Base-by-base conservation (phyloP, 2,329 filamentous ascomycete species). In the Aspergillus intermedius region DNA sequence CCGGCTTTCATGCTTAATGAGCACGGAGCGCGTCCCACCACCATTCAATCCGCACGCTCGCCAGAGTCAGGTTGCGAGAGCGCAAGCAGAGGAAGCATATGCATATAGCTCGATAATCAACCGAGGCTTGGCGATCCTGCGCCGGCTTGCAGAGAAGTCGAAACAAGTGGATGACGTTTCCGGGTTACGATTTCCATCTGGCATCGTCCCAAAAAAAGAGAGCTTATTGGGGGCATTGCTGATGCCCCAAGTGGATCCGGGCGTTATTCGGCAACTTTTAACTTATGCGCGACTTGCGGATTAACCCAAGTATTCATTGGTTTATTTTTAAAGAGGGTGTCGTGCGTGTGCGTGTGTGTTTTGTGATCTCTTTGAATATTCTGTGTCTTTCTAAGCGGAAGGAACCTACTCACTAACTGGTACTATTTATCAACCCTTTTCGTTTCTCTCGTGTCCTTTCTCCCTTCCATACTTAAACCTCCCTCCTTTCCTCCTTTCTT, bases 1-100 rank as follows among this genome's bases (percentile, higher is more conserved):
- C 49, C 80, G 83, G 19, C 76, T 96, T 19, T 81, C 91, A 0
- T 84, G 86, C 51, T 77, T 87, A 4, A 75, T 96, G 3, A 86
- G 84, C 53, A 76, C 76, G 5, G 78, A 84, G 59, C 81, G 78
- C 54, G 79, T 83, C 5, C 37, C 37, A 10, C 37, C 37, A 22
- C 37, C 17, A 15, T 25, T 54, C 52, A 21, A 48, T 51, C 6
- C 60, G 58, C 39, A 61, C 61, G 37, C 64, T 61, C 41, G 68
- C 15, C 66, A 69, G 44, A 54, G 61, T 5, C 65, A 65, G 45
- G 58, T 58, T 34, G 59, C 60, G 35, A 58, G 64, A 45, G 57
- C 61, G 13, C 66, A 68, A 23, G 62, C 64, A n/a, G 73, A 75
- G 5, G 70, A 75, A 53, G 61, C 63, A 9, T 66, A 69, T 51